Conservation (phyloP, 73 alveolate genomes). For the Stentor roeselii region DNA sequence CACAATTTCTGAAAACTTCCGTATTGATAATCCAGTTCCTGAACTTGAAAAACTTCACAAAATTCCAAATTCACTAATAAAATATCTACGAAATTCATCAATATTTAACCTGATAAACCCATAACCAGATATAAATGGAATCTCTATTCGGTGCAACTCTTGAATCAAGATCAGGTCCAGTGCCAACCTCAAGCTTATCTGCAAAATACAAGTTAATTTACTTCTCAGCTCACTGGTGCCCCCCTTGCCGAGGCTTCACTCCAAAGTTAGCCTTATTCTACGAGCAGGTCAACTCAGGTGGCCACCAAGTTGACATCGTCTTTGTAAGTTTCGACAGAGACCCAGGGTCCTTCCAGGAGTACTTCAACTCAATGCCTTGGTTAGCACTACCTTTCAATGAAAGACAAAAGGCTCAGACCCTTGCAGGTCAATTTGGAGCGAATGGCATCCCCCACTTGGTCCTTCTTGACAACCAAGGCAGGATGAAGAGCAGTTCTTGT, state of each 20-base stretch:
- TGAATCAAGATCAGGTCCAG: too few relatives aligned
- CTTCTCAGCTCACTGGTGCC: conserved; percentile 92
- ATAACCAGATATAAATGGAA: too few relatives aligned
- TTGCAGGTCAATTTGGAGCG: neutral
- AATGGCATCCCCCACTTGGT: conserved; percentile 37
- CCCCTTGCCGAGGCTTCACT: conserved; percentile 90
- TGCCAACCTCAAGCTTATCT: too few relatives aligned
- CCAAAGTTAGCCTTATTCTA: conserved; percentile 63
- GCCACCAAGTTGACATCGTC: conserved; percentile 34
- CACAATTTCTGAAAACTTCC: neutral
- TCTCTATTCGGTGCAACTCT: too few relatives aligned
- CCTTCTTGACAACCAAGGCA: conserved; percentile 44
- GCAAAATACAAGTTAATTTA: too few relatives aligned
- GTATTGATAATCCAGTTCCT: neutral
- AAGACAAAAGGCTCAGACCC: neutral
- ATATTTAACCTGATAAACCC: too few relatives aligned
- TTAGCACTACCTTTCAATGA: conserved; percentile 44
- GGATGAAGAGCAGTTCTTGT: conserved; percentile 35
- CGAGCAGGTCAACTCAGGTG: conserved; percentile 45
- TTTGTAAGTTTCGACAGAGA: conserved; percentile 29
- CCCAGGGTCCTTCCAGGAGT: conserved; percentile 18
- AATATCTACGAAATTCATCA: too few relatives aligned
- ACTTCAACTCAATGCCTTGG: conserved; percentile 41
- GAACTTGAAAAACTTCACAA: too few relatives aligned
- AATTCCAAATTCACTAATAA: too few relatives aligned